Evolutionary conservation across 371 early-diverging fungal genomes (phyloP).

Genomic region (Nematocida ausubeli): DNA sequence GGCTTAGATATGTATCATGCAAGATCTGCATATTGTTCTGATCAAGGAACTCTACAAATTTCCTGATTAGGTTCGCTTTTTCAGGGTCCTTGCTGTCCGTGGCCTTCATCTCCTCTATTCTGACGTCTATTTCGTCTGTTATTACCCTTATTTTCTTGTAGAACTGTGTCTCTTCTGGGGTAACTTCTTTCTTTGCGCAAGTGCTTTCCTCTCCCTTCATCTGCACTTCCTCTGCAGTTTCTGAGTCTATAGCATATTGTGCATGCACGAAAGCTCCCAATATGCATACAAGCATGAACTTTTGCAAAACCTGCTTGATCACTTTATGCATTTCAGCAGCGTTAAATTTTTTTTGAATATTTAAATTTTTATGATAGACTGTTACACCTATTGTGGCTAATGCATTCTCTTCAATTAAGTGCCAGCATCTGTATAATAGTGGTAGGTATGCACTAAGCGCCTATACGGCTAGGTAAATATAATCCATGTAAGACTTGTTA

Average conservation of each 20-base stretch:
- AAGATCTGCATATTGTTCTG: background rate
- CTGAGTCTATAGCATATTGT: background rate
- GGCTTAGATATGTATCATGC: background rate
- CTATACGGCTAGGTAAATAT: too few species aligned
- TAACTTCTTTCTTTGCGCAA: background rate
- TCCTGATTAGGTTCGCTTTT: too few species aligned
- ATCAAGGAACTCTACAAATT: background rate
- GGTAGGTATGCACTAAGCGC: too few species aligned
- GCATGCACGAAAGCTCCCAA: background rate
- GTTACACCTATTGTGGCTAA: too few species aligned
- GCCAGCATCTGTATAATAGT: too few species aligned
- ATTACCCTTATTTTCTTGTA: background rate
- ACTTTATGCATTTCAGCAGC: background rate
- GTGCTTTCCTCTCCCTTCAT: background rate
- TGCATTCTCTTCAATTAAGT: too few species aligned
- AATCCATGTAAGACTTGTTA: too few species aligned
- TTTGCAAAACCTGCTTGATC: background rate
- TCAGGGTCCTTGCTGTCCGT: background rate
- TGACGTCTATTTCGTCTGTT: conserved; percentile 1
- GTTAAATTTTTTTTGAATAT: background rate
- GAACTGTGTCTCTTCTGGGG: background rate
- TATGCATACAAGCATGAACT: background rate
- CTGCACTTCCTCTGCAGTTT: background rate
- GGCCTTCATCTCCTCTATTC: background rate
- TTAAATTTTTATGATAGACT: too few species aligned